These are phyloP conservation scores for Chlamydomonas reinhardtii DNA, from an alignment of 163 green algal genomes.

Conservation along the genomic window DNA sequence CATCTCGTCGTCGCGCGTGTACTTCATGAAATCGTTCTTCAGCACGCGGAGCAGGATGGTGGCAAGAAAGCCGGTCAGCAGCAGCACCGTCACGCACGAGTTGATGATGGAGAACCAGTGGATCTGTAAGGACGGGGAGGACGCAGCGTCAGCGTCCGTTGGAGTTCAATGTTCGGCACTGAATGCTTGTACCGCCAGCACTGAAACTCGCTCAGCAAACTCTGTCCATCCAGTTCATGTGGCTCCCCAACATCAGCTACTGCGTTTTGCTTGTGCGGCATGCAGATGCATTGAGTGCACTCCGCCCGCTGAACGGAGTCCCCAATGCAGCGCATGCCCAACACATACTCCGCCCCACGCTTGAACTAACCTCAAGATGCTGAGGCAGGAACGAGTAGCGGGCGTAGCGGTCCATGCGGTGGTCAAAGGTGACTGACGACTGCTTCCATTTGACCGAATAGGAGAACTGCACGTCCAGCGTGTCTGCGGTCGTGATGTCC, in stretches of 20 bases:
- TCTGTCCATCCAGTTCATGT: no score
- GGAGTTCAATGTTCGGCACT: no score
- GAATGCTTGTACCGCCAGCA: no score
- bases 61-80: conserved; percentile 98
- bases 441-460: conserved; percentile 95
- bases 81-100: conserved; percentile 97
- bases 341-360: no score
- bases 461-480: conserved; percentile 83
- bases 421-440: conserved; percentile 84
- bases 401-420: conserved; percentile 97
- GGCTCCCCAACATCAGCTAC: no score
- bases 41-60: conserved; percentile 98
- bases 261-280: no score
- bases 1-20: conserved; percentile 72
- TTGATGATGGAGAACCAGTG: conserved; percentile 99
- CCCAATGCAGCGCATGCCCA: no score
- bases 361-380: conserved; percentile 87
- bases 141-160: no score
- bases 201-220: no score
- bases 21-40: conserved; percentile 95
- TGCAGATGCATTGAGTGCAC: no score
- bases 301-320: no score
- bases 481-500: conserved; percentile 83
- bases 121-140: conserved; percentile 83
- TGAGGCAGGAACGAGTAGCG: conserved; percentile 96